Percentiles rank a stretch among this genome's conserved stretches.
Evolutionary conservation across 495 filamentous ascomycete genomes (phyloP).

Genomic region (Xylaria nigripes): DNA sequence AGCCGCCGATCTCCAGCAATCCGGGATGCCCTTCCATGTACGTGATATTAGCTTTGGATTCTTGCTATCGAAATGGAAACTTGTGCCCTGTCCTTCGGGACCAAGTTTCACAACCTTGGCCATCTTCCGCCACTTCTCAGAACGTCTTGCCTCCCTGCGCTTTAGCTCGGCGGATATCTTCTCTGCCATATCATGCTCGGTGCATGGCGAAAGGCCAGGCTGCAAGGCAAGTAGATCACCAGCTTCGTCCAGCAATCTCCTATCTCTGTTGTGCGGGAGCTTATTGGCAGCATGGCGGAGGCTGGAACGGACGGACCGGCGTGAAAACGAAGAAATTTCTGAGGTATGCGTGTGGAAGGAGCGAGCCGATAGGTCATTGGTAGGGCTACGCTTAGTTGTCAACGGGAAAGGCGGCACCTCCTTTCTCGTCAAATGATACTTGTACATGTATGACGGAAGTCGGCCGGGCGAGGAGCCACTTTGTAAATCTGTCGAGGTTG

Average conservation of each 20-base stretch:
- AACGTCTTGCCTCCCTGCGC: conserved; percentile 71
- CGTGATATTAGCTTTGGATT: conserved; percentile 82
- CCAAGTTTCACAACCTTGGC: conserved; percentile 56
- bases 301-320: conserved; percentile 46
- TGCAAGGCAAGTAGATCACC: conserved; percentile 82
- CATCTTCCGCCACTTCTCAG: conserved; percentile 98
- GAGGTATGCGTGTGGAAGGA: conserved; percentile 46
- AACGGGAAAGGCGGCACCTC: conserved; percentile 31
- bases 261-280: conserved; percentile 67
- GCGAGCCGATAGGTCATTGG: conserved; percentile 43
- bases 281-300: conserved; percentile 61
- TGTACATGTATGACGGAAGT: conserved; percentile 28
- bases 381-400: conserved; percentile 25
- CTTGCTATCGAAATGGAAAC: conserved; percentile 79
- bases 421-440: conserved; percentile 35
- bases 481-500: conserved; percentile 29
- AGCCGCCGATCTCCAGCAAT: conserved; percentile 86
- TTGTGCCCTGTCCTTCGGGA: conserved; percentile 66
- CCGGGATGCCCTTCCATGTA: conserved; percentile 97
- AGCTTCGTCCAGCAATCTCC: conserved; percentile 73
- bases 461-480: conserved; percentile 25
- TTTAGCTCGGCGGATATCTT: conserved; percentile 52
- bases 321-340: conserved; percentile 44
- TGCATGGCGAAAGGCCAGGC: conserved; percentile 52
- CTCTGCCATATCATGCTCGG: conserved; percentile 53